phyloP scores from a whole-genome alignment of 805 yeast genomes.

The Saccharomycopsis sp. region DNA sequence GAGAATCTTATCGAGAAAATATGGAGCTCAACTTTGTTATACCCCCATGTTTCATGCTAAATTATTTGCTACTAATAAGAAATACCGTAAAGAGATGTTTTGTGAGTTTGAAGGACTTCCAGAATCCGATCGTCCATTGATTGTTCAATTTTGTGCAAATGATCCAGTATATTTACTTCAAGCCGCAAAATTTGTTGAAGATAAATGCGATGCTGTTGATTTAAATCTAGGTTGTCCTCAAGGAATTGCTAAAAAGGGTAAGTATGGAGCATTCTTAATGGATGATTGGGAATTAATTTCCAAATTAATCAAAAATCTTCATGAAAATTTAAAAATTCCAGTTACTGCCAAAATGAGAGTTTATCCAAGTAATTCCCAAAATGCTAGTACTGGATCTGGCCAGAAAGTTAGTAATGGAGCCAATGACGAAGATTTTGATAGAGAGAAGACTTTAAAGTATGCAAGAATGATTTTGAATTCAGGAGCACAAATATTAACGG shows the following conservation, averaged over 20 bases:
- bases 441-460: conserved; percentile 71
- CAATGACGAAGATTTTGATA: conserved; percentile 23
- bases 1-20: conserved; percentile 74
- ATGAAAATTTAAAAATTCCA: conserved; percentile 66
- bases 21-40: conserved; percentile 91
- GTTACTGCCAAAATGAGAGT: conserved; percentile 95
- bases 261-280: conserved; percentile 92
- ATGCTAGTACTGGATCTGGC: conserved; percentile 2
- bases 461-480: conserved; percentile 84
- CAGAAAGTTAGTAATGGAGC: conserved; percentile 5
- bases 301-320: conserved; percentile 60
- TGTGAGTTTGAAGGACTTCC: conserved; percentile 63
- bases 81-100: conserved; percentile 72
- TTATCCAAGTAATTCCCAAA: conserved; percentile 34
- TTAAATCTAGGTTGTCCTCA: conserved; percentile 97
- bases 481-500: conserved; percentile 91
- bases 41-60: conserved; percentile 97
- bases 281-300: conserved; percentile 89
- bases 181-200: conserved; percentile 77
- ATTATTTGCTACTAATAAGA: conserved; percentile 73
- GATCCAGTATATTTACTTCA: conserved; percentile 73
- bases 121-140: conserved; percentile 66
- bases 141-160: conserved; percentile 95
- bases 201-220: conserved; percentile 91
- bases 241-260: conserved; percentile 91